Base-by-base conservation (phyloP, 345 rosid species). In the Populus pruinosa region DNA sequence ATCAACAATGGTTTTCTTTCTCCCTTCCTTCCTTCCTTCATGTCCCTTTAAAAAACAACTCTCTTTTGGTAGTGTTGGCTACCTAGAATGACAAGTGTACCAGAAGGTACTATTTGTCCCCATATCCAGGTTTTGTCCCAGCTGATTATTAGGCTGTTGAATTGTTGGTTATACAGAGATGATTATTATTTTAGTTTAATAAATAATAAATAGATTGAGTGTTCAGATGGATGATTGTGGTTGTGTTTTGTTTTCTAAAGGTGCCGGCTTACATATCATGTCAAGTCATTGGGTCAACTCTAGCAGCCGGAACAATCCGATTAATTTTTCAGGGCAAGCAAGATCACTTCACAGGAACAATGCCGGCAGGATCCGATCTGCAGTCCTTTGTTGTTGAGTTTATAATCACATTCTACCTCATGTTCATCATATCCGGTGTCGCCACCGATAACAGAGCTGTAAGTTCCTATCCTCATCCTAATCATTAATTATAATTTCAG, bases 391-490 rank as follows among this genome's bases (percentile, higher is more conserved):
- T 86, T 39, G 73, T 96, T 1, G 99, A 96, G 87, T 96, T 92
- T 88, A 93, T 96, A 76, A 90, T 90, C 84, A 96, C 99, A 16
- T 96, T 96, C 87, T 96, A 90, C 83, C 91, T 96, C 76, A 90
- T 96, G 98, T 96, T 96, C 59, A 27, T 96, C 53, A 85, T 92
- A 5, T 93, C 94, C 1, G 99, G 99, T 2, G 98, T 92, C 8
- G 93, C 96, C 47, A 96, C 99, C 0, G 99, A 96, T 55, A 93
- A 89, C 79, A 84, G 99, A 88, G 99, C 98, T 33, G 97, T 93
- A 78, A 82, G 94, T 86, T 29, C 66, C 21, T n/a, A 41, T 20
- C 33, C 61, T 41, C 25, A 69, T 12, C 59, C 67, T 23, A 63
- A 35, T 36, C 63, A 5, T 13, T 23, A n/a, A 7, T 10, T 76